These are phyloP conservation scores for Chalciporus piperatus DNA, from an alignment of 768 basidiomycete genomes.

Conservation along the genomic window DNA sequence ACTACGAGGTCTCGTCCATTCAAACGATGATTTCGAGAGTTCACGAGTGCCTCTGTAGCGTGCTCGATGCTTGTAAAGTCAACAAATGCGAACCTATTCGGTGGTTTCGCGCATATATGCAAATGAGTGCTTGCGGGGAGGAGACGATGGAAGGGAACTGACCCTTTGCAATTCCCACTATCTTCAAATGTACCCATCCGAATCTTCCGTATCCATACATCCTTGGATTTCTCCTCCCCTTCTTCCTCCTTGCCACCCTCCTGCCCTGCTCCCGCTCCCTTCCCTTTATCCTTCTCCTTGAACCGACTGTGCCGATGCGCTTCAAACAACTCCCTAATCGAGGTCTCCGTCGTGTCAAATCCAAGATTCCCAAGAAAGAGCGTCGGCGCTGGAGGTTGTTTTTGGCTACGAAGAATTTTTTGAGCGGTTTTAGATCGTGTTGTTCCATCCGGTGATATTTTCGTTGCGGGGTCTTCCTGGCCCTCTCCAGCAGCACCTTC, in stretches of 20 bases:
- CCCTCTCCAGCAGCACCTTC: conserved; percentile 30
- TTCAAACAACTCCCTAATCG: conserved; percentile 71
- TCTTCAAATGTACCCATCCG: conserved; percentile 97
- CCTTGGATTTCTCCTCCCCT: conserved; percentile 18
- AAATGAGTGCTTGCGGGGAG: neutral
- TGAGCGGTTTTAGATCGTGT: conserved; percentile 65
- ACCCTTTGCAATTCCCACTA: conserved; percentile 95
- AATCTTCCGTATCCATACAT: conserved; percentile 72
- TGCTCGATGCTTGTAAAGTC: conserved; percentile 81
- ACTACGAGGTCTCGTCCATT: conserved; percentile 83
- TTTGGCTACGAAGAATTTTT: conserved; percentile 74
- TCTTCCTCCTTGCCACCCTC: conserved; percentile 1
- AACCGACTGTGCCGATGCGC: conserved; percentile 43
- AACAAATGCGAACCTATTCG: conserved; percentile 82
- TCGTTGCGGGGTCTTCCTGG: conserved; percentile 34
- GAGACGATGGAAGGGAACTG: conserved; percentile 24
- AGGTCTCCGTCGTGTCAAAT: conserved; percentile 82
- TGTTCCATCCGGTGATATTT: conserved; percentile 22
- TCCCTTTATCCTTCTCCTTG: conserved; percentile 31
- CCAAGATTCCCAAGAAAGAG: conserved; percentile 92
- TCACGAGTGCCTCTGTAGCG: conserved; percentile 79
- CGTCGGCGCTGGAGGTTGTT: conserved; percentile 79
- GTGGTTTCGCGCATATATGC: neutral
- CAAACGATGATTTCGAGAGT: conserved; percentile 80
- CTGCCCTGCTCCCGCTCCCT: conserved; percentile 27